Percentiles rank a stretch among this genome's conserved stretches.
Conservation (phyloP, 1,284 basidiomycete species). For the Hemileccinum hortonii region DNA sequence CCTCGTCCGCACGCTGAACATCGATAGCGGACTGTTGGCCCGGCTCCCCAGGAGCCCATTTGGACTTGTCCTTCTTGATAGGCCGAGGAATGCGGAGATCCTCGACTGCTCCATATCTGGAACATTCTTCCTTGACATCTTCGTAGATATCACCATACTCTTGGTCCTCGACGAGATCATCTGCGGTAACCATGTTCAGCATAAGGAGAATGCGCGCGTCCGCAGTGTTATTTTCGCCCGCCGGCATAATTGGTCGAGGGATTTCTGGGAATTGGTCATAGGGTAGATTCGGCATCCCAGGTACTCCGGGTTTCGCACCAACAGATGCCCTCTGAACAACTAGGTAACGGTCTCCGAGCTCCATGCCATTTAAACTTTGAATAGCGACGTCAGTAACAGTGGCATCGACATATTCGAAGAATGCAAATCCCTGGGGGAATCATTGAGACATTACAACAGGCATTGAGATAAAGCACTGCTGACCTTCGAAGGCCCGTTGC, state of each 20-base stretch:
- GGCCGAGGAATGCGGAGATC: conserved; percentile 90
- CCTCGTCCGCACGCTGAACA: conserved; percentile 73
- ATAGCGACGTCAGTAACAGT: conserved; percentile 93
- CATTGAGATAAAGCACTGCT: conserved; percentile 6
- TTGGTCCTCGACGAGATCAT: conserved; percentile 87
- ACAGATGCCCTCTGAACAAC: conserved; percentile 97
- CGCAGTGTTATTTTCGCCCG: conserved; percentile 57
- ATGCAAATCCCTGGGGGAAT: conserved; percentile 83
- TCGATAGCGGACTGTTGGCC: conserved; percentile 65
- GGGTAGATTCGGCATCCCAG: conserved; percentile 62
- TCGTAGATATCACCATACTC: conserved; percentile 95
- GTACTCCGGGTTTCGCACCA: conserved; percentile 75
- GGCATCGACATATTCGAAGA: conserved; percentile 96
- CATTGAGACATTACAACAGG: conserved; percentile 10
- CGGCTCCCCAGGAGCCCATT: conserved; percentile 69
- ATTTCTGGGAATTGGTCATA: conserved; percentile 75
- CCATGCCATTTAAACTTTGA: conserved; percentile 95
- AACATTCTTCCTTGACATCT: conserved; percentile 92
- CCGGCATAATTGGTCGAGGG: conserved; percentile 80
- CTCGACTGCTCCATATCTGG: conserved; percentile 78
- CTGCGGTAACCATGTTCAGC: conserved; percentile 98
- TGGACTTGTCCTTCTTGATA: conserved; percentile 77
- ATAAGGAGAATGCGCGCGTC: conserved; percentile 88
- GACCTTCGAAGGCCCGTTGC: conserved; percentile 87
- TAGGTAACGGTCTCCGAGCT: conserved; percentile 93